Conservation (phyloP, 345 rosid species). For the Aquilaria sinensis region DNA sequence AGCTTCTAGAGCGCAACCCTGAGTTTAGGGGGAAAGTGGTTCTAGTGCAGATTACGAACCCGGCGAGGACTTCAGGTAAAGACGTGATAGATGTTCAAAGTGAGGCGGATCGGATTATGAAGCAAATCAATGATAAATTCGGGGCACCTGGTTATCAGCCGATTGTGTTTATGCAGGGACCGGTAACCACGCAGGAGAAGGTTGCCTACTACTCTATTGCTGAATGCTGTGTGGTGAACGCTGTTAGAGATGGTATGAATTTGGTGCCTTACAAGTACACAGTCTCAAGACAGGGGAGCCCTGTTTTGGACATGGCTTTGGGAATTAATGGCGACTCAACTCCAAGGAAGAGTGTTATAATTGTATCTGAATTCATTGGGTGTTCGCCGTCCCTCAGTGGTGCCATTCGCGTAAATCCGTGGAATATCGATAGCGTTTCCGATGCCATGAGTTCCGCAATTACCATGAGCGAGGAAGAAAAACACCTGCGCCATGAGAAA, state of each 20-base stretch:
- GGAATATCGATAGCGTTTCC: constrained; percentile 62
- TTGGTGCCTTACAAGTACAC: constrained; percentile 78
- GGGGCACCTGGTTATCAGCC: constrained; percentile 59
- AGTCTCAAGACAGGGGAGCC: constrained; percentile 63
- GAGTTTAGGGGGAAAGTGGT: constrained; percentile 50
- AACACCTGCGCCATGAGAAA: constrained; percentile 65
- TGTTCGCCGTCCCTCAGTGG: constrained; percentile 93
- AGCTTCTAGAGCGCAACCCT: constrained; percentile 41
- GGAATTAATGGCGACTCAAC: constrained; percentile 26
- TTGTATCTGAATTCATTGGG: constrained; percentile 85
- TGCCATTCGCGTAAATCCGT: constrained; percentile 79
- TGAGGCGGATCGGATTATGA: constrained; percentile 35
- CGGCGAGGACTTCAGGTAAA: constrained; percentile 70
- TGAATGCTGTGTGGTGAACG: constrained; percentile 71
- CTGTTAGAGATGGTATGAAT: constrained; percentile 91
- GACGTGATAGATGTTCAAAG: constrained; percentile 57
- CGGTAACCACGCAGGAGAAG: constrained; percentile 55
- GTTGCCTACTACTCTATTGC: constrained; percentile 62
- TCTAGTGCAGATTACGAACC: constrained; percentile 71
- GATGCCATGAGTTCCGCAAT: constrained; percentile 56
- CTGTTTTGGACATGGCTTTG: constrained; percentile 47
- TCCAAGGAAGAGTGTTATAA: constrained; percentile 51
- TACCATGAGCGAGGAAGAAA: constrained; percentile 41
- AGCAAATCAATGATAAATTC: constrained; percentile 43
- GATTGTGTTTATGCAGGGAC: constrained; percentile 45